Base-by-base conservation (phyloP, 306 rosid genomes). In the Styphnolobium japonicum region DNA sequence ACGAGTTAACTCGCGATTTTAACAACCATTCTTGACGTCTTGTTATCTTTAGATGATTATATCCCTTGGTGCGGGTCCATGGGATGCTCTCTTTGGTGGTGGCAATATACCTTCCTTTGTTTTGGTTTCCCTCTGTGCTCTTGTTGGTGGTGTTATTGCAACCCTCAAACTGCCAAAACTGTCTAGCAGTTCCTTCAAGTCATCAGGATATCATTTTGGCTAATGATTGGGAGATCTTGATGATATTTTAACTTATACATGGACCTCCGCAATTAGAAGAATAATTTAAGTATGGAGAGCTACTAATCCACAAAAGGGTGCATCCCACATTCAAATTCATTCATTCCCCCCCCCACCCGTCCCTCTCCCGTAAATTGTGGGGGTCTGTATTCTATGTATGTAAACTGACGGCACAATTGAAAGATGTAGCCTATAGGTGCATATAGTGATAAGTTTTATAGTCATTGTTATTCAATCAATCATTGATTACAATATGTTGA, bases 61-160 rank as follows among this genome's bases (percentile, higher is more conserved):
- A 71, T 91, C 96, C 14, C 91, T 91, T 33, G 93, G 96, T 40
- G 93, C 93, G 55, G 96, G 96, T 62, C 96, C 93, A 19, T 91
- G 96, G 96, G 96, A 91, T 80, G 96, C 93, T 10, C 79, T 91
- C 69, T 89, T 91, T 46, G 91, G 89, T 6, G 94, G 94, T 53
- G 96, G 96, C 81, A 91, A 91, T 75, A 19, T 82, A 66, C 96
- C 96, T 52, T 93, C 96, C 37, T 91, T 91, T 81, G 96, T 88
- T 60, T 82, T 91, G 87, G 92, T 93, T 57, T 85, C 96, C 37
- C 0, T 86, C 0, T 60, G 84, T 57, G 92, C 91, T 19, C 86
- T 91, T 75, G 93, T 84, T 4, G 93, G 89, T 4, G 91, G 88
- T 39, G 55, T 91, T 55, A 66, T 87, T 18, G 96, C 93, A 12